These are phyloP conservation scores for Phanerochaete sordida DNA, from an alignment of 768 basidiomycete species.

Conservation along the genomic window DNA sequence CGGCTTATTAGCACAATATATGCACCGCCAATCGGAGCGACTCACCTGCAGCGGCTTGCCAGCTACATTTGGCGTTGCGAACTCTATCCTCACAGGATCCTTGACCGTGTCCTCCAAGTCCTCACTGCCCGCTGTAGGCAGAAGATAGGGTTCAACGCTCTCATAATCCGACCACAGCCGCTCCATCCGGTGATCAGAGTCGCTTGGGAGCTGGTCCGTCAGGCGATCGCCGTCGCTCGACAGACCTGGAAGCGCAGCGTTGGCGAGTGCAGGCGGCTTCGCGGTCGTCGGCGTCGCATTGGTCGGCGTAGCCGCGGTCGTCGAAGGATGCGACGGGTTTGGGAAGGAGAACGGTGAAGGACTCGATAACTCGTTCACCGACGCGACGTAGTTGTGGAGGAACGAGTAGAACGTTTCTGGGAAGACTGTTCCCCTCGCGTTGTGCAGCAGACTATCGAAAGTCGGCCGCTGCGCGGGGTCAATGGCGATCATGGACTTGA, in stretches of 20 bases:
- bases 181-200: slow-evolving; percentile 84
- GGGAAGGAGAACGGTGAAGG: slow-evolving; percentile 37
- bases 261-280: slow-evolving; percentile 2
- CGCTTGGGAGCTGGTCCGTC: slow-evolving; percentile 54
- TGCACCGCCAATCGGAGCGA: background rate
- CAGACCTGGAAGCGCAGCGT: background rate
- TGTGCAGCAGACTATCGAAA: slow-evolving; percentile 76
- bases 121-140: slow-evolving; percentile 31
- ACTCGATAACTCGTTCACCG: slow-evolving; percentile 66
- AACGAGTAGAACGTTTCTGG: slow-evolving; percentile 95
- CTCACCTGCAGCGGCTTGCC: slow-evolving; percentile 61
- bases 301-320: slow-evolving; percentile 25
- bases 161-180: slow-evolving; percentile 86
- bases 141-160: slow-evolving; percentile 65
- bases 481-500: slow-evolving; percentile 86
- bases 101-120: slow-evolving; percentile 40
- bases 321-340: slow-evolving; percentile 18
- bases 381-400: slow-evolving; percentile 83
- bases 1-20: background rate
- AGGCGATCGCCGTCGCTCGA: slow-evolving; percentile 12
- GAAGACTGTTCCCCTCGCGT: slow-evolving; percentile 74
- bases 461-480: slow-evolving; percentile 75
- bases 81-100: slow-evolving; percentile 52
- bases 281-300: slow-evolving; percentile 29
- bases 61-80: slow-evolving; percentile 37